Conservation (phyloP, 176 grass and related monocot species). For the Eremochloa ophiuroides region DNA sequence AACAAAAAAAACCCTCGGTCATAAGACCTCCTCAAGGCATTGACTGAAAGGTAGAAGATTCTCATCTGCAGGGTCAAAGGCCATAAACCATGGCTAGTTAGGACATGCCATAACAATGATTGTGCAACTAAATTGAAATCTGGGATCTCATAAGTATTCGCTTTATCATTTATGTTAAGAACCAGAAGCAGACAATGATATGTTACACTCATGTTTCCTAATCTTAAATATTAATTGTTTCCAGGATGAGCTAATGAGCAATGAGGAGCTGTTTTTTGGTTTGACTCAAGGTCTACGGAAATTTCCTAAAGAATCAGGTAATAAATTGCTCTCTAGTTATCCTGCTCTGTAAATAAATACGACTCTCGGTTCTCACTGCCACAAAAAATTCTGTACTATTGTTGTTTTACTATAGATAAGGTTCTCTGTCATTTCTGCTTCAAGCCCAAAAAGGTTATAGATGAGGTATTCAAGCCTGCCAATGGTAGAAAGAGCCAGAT, state of each 20-base stretch:
- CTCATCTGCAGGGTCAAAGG: too few relatives aligned
- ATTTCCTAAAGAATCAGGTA: slow-evolving; percentile 98
- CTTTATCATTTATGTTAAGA: slow-evolving; percentile 1
- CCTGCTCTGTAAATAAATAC: slow-evolving; percentile 6
- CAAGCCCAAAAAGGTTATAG: slow-evolving; percentile 70
- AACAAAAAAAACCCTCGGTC: too few relatives aligned
- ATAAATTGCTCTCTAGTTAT: slow-evolving; percentile 18
- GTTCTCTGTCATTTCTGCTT: slow-evolving; percentile 96
- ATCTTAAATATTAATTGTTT: slow-evolving; percentile 20
- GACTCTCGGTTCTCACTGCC: not conserved
- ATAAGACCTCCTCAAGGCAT: too few relatives aligned
- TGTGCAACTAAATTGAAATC: not conserved
- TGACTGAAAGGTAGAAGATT: too few relatives aligned
- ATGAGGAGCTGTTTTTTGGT: slow-evolving; percentile 95
- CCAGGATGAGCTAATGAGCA: slow-evolving; percentile 91
- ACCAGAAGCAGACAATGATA: not conserved
- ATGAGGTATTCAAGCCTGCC: slow-evolving; percentile 59
- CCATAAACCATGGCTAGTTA: too few relatives aligned
- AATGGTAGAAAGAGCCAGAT: slow-evolving; percentile 84
- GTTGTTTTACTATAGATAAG: slow-evolving; percentile 56
- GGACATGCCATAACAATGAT: not conserved
- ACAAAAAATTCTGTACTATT: slow-evolving; percentile 4
- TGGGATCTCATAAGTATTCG: slow-evolving; percentile 11
- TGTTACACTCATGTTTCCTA: slow-evolving; percentile 6
- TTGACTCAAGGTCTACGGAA: slow-evolving; percentile 88